Conservation (phyloP, 2,329 filamentous ascomycete species). For the Didymella exigua region DNA sequence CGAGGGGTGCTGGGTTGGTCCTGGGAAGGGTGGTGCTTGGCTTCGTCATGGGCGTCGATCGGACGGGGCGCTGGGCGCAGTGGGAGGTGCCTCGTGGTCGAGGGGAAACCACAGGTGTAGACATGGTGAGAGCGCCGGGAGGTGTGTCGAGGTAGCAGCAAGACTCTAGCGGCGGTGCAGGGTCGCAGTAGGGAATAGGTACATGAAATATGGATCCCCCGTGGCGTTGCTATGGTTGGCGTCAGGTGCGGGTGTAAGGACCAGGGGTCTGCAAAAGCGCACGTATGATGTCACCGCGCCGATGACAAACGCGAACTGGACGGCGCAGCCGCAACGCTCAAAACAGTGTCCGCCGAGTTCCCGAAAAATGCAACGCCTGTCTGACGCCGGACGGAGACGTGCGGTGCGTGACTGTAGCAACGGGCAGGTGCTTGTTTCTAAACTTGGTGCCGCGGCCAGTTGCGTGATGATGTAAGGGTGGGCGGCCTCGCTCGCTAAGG, state of each 20-base stretch:
- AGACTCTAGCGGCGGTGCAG: constrained; percentile 18
- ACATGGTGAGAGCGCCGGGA: constrained; percentile 31
- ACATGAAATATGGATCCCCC: constrained; percentile 32
- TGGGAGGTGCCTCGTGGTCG: constrained; percentile 39
- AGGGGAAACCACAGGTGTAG: constrained; percentile 44
- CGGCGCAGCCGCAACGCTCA: constrained; percentile 12
- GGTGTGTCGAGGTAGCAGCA: constrained; percentile 19
- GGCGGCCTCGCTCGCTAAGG: constrained; percentile 13
- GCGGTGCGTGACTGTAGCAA: constrained; percentile 2
- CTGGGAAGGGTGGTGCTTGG: constrained; percentile 34
- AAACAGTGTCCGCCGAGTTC: constrained; percentile 4
- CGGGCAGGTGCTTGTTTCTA: constrained; percentile 5
- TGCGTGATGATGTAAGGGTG: constrained; percentile 7
- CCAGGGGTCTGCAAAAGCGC: constrained; percentile 6
- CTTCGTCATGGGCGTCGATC: constrained; percentile 40
- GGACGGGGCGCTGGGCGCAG: constrained; percentile 29
- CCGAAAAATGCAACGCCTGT: constrained; percentile 1
- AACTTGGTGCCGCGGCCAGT: constrained; percentile 4
- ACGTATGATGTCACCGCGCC: constrained; percentile 13
- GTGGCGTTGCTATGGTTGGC: constrained; percentile 13
- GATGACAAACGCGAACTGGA: constrained; percentile 9
- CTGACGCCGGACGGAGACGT: constrained; percentile 1
- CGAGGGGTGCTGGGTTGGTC: constrained; percentile 33
- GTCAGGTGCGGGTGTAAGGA: constrained; percentile 11
- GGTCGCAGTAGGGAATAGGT: constrained; percentile 23